Evolutionary conservation across 2,329 filamentous ascomycete species (phyloP).

Genomic region (Pestalotiopsis sp.): DNA sequence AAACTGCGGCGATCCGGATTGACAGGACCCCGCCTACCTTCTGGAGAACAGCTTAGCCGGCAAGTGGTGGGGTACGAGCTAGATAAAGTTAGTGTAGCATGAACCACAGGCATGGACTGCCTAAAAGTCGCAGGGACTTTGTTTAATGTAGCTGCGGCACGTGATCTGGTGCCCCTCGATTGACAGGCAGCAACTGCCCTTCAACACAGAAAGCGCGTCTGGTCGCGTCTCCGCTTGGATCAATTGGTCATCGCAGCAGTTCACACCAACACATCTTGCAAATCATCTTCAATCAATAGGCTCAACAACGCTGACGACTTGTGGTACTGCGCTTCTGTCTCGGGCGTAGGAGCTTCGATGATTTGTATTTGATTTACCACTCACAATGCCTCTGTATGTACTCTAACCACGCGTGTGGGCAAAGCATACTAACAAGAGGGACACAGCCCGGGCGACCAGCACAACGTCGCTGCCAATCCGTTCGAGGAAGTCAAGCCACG

Average conservation of each 20-base stretch:
- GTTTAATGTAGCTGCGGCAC: not conserved
- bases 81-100: not conserved
- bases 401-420: not conserved
- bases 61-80: not conserved
- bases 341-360: not conserved
- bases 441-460: conserved; percentile 69
- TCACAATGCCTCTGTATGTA: conserved; percentile 16
- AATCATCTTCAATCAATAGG: not conserved
- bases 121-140: not conserved
- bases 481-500: conserved; percentile 74
- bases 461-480: conserved; percentile 70
- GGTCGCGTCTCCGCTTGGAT: not conserved
- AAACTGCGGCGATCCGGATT: not conserved
- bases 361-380: not conserved
- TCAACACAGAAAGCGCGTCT: not conserved
- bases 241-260: not conserved
- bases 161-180: not conserved
- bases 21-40: not conserved
- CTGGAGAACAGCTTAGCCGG: not conserved
- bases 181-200: not conserved
- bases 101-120: not conserved
- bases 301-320: not conserved
- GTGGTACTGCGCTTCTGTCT: not conserved
- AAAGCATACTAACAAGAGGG: not conserved
- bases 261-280: not conserved